A percentile compares a stretch with the other conserved stretches of the same genome.
Evolutionary conservation across 2,329 filamentous ascomycete genomes (phyloP).

Genomic region (Delphinella strobiligena): DNA sequence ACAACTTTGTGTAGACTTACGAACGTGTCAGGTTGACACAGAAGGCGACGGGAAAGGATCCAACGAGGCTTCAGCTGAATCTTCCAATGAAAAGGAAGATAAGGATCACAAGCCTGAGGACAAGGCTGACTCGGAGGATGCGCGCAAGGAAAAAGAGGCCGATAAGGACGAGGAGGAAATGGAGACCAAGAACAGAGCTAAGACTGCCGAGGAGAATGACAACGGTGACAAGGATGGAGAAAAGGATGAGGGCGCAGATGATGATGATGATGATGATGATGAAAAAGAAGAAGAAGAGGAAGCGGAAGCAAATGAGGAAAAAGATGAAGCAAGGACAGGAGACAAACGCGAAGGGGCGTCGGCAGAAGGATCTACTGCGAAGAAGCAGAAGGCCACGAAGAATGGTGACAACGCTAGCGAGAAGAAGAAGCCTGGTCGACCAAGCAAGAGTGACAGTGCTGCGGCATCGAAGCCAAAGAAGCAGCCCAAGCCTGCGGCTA

Average conservation of each 20-base stretch:
- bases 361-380: conserved; percentile 15
- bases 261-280: conserved; percentile 13
- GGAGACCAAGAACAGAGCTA: conserved; percentile 11
- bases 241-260: conserved; percentile 11
- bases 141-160: conserved; percentile 12
- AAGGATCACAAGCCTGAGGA: conserved; percentile 13
- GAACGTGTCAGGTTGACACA: conserved; percentile 42
- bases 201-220: conserved; percentile 12
- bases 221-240: conserved; percentile 12
- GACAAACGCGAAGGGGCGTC: conserved; percentile 15
- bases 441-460: conserved; percentile 25
- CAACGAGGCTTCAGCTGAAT: no score
- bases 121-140: conserved; percentile 11
- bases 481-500: conserved; percentile 37
- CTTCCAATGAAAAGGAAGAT: conserved; percentile 20
- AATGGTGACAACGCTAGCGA: conserved; percentile 21
- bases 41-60: conserved; percentile 29
- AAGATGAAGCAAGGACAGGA: conserved; percentile 18
- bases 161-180: conserved; percentile 14
- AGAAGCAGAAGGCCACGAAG: conserved; percentile 24
- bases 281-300: conserved; percentile 14
- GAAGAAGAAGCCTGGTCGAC: conserved; percentile 30
- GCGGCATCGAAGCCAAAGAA: conserved; percentile 26
- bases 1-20: no score
- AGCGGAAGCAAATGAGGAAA: conserved; percentile 16